Evolutionary conservation across 768 basidiomycete genomes (phyloP).

Genomic region (Boletus reticuloceps): DNA sequence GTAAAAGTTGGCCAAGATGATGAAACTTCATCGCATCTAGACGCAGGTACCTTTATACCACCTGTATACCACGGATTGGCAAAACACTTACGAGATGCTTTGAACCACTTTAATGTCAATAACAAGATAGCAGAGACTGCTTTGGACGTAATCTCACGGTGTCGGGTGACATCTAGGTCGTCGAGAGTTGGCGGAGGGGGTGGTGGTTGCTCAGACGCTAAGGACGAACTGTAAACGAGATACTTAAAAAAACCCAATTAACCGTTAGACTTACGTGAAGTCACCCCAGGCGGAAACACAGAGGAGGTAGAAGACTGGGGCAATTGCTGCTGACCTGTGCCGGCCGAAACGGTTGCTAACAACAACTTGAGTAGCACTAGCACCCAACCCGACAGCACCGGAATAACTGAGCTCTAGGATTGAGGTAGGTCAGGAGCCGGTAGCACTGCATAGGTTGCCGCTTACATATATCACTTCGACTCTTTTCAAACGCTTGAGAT

Average conservation of each 20-base stretch:
- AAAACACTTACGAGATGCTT: slow-evolving; percentile 82
- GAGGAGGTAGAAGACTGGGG: slow-evolving; percentile 69
- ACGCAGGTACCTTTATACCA: background rate
- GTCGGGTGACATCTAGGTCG: slow-evolving; percentile 89
- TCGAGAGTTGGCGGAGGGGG: slow-evolving; percentile 75
- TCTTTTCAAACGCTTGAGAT: slow-evolving; percentile 82
- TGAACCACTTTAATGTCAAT: slow-evolving; percentile 95
- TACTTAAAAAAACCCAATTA: background rate
- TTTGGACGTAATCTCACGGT: slow-evolving; percentile 97
- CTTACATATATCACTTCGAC: slow-evolving; percentile 93
- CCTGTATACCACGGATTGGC: background rate
- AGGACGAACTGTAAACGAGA: slow-evolving; percentile 6
- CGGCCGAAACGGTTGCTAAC: slow-evolving; percentile 88
- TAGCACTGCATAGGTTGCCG: background rate
- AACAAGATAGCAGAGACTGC: slow-evolving; percentile 94
- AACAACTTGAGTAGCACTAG: slow-evolving; percentile 90
- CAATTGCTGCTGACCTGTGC: slow-evolving; percentile 49
- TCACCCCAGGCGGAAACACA: slow-evolving; percentile 68
- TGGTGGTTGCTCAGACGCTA: slow-evolving; percentile 62
- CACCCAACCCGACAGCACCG: slow-evolving; percentile 86
- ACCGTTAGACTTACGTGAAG: slow-evolving; percentile 50
- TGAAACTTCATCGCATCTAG: slow-evolving; percentile 98
- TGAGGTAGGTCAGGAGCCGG: background rate
- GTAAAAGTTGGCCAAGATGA: slow-evolving; percentile 90
- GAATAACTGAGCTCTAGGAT: slow-evolving; percentile 73